Percentiles rank a stretch among this genome's conserved stretches.
Evolutionary conservation across 1,284 basidiomycete genomes (phyloP).

Genomic region (Ceratobasidium sp.): DNA sequence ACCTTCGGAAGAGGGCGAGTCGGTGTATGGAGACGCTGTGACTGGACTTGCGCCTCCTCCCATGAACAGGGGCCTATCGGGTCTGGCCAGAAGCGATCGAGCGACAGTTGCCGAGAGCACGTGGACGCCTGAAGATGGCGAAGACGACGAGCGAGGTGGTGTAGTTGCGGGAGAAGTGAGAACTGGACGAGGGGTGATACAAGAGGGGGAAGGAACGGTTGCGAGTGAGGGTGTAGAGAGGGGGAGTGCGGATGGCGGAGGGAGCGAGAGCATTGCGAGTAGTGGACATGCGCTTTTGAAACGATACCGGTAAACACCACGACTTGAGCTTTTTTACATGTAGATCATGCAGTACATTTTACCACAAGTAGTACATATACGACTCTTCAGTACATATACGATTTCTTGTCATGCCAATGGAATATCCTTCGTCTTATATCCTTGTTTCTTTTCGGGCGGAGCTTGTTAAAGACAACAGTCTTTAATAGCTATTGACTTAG

Average conservation of each 20-base stretch:
- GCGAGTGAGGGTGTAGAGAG: constrained; percentile 32
- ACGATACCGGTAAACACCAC: constrained; percentile 6
- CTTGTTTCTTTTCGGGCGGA: no score
- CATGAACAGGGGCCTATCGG: constrained; percentile 2
- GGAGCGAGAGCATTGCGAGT: constrained; percentile 34
- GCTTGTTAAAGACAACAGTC: no score
- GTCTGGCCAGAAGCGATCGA: constrained; percentile 18
- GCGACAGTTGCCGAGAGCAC: constrained; percentile 31
- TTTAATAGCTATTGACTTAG: no score
- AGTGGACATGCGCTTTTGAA: constrained; percentile 34
- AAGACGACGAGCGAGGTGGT: neutral
- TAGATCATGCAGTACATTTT: neutral
- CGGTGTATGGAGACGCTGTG: neutral
- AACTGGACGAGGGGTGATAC: constrained; percentile 17
- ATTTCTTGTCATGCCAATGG: neutral
- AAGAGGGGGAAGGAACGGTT: constrained; percentile 12
- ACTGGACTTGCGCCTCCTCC: constrained; percentile 8
- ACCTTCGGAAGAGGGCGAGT: neutral
- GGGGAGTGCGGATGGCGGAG: constrained; percentile 1
- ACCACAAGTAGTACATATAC: neutral
- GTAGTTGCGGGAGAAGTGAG: constrained; percentile 21
- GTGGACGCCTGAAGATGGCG: neutral
- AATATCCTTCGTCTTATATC: neutral
- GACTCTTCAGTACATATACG: neutral
- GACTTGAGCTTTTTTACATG: neutral